Percentiles rank a stretch among this genome's conserved stretches.
phyloP scores from a whole-genome alignment of 495 filamentous ascomycete genomes.

The Penicillium coprophilum region DNA sequence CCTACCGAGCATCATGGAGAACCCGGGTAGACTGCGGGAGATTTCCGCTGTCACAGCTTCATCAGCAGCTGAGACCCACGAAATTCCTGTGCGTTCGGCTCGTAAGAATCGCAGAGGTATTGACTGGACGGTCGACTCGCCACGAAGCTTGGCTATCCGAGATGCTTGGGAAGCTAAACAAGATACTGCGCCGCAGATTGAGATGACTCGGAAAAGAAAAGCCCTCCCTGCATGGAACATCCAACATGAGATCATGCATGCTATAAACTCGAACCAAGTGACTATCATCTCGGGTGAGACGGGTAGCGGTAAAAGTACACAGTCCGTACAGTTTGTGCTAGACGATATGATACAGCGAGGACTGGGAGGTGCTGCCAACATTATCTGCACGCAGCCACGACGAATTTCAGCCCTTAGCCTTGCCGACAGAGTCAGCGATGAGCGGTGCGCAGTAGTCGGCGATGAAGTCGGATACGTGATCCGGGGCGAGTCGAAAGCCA shows the following conservation, averaged over 20 bases:
- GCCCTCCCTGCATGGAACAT: conserved; percentile 86
- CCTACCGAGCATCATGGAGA: conserved; percentile 71
- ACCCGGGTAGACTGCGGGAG: conserved; percentile 78
- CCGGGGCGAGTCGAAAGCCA: conserved; percentile 79
- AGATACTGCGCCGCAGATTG: conserved; percentile 57
- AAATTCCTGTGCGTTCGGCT: conserved; percentile 50
- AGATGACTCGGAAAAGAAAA: conserved; percentile 67
- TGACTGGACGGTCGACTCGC: conserved; percentile 37
- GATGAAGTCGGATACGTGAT: conserved; percentile 95
- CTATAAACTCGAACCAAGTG: conserved; percentile 74
- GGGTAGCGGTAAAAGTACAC: conserved; percentile 94
- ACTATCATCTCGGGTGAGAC: conserved; percentile 97
- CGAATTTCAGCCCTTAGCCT: conserved; percentile 92
- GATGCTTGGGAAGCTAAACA: conserved; percentile 57
- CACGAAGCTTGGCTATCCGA: conserved; percentile 43
- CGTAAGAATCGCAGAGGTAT: conserved; percentile 46
- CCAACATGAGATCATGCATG: conserved; percentile 68
- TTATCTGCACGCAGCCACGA: conserved; percentile 93
- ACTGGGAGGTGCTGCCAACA: conserved; percentile 77
- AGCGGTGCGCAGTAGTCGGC: conserved; percentile 77
- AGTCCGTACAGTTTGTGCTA: conserved; percentile 92
- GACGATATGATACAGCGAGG: conserved; percentile 82
- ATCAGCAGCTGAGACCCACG: conserved; percentile 25
- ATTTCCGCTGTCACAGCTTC: conserved; percentile 63
- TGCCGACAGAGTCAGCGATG: conserved; percentile 91